A percentile compares a stretch with the other conserved stretches of the same genome.
Conservation (phyloP, 2,329 filamentous ascomycete genomes). For the Microthyrium microscopicum region DNA sequence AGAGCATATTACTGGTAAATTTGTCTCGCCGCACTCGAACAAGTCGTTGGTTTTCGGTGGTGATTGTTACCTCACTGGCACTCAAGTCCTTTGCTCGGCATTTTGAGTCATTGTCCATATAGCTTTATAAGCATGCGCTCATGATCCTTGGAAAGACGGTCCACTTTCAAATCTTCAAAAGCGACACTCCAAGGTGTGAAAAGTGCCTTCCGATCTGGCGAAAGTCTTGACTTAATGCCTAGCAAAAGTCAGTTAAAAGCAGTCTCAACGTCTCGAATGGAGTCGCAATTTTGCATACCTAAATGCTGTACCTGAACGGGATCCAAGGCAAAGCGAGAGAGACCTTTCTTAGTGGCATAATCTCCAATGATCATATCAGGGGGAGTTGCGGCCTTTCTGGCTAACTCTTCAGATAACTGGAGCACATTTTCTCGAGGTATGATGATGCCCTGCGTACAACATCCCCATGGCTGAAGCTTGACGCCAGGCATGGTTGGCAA, state of each 20-base stretch:
- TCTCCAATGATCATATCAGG: background rate
- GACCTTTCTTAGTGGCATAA: background rate
- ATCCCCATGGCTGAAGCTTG: background rate
- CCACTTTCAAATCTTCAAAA: background rate
- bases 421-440: background rate
- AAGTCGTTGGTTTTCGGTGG: too few species aligned
- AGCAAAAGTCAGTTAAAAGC: too few species aligned
- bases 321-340: background rate
- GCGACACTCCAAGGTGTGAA: background rate
- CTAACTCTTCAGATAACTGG: background rate
- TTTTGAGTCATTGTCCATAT: too few species aligned
- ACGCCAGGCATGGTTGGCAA: background rate
- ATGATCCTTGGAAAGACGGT: background rate
- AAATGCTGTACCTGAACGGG: background rate
- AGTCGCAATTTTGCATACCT: background rate
- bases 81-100: constrained; percentile 12
- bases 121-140: background rate
- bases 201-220: background rate
- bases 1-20: too few species aligned
- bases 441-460: background rate
- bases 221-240: too few species aligned
- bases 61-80: constrained; percentile 11
- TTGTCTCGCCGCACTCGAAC: too few species aligned
- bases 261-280: background rate
- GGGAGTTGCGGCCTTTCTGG: background rate